These are phyloP conservation scores for Trichophyton benhamiae DNA, from an alignment of 2,329 filamentous ascomycete genomes.

Conservation along the genomic window DNA sequence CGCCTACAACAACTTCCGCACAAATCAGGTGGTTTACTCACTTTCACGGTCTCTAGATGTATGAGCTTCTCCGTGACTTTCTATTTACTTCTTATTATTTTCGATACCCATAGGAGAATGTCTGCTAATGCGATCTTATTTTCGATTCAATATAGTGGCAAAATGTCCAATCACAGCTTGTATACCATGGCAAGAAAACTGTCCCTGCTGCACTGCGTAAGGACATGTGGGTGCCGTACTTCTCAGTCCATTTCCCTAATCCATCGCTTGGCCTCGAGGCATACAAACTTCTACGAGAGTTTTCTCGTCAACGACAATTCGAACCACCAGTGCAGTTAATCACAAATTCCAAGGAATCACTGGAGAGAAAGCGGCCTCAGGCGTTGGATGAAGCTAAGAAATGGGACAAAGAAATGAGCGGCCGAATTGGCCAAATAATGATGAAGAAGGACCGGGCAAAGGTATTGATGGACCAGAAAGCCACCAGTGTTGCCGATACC, in stretches of 20 bases:
- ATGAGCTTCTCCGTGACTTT: slow-evolving; percentile 14
- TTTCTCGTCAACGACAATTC: slow-evolving; percentile 46
- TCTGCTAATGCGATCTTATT: neutral
- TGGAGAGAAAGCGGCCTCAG: slow-evolving; percentile 28
- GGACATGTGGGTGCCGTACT: slow-evolving; percentile 52
- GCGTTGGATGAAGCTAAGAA: slow-evolving; percentile 29
- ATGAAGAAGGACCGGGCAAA: slow-evolving; percentile 40
- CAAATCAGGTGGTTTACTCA: slow-evolving; percentile 54
- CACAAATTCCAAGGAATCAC: slow-evolving; percentile 33
- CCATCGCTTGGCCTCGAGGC: slow-evolving; percentile 41
- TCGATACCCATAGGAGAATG: neutral
- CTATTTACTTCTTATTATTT: neutral
- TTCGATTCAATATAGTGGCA: slow-evolving; percentile 31
- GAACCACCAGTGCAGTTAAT: slow-evolving; percentile 36
- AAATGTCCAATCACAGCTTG: slow-evolving; percentile 44
- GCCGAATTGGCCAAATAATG: slow-evolving; percentile 34
- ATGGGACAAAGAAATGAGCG: slow-evolving; percentile 28
- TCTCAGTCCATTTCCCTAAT: slow-evolving; percentile 44
- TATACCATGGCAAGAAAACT: slow-evolving; percentile 53
- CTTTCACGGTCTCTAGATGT: slow-evolving; percentile 45
- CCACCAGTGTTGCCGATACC: slow-evolving; percentile 49
- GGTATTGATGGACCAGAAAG: slow-evolving; percentile 51
- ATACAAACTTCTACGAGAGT: slow-evolving; percentile 48
- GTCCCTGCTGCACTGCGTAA: slow-evolving; percentile 46
- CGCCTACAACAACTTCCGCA: slow-evolving; percentile 48